These are phyloP conservation scores for Corymbia calophylla DNA, from an alignment of 441 rosid genomes.

Conservation along the genomic window DNA sequence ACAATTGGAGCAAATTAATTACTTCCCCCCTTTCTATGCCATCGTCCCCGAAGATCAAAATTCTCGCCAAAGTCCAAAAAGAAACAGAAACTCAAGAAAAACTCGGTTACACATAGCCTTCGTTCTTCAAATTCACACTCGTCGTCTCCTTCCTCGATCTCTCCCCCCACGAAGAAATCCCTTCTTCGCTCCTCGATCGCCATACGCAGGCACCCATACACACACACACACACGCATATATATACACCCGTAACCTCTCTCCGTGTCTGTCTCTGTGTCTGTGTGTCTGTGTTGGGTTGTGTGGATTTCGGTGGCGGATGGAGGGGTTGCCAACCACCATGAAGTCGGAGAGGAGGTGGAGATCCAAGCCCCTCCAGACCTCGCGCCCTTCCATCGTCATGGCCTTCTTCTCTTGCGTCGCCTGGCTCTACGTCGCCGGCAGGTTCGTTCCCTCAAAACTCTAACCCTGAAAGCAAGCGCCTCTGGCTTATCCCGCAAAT, in stretches of 20 bases:
- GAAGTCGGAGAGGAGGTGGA: slow-evolving; percentile 71
- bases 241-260: not conserved
- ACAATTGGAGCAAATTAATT: no score
- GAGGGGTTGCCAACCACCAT: slow-evolving; percentile 53
- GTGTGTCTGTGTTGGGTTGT: not conserved
- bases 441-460: slow-evolving; percentile 30
- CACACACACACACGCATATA: not conserved
- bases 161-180: not conserved
- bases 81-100: not conserved
- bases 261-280: not conserved
- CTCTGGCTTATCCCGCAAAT: not conserved
- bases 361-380: slow-evolving; percentile 66
- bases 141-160: not conserved
- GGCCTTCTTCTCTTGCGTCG: slow-evolving; percentile 93
- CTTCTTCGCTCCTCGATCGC: not conserved
- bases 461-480: not conserved
- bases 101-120: not conserved
- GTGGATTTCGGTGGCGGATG: slow-evolving; percentile 23
- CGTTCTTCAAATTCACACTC: not conserved
- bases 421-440: slow-evolving; percentile 99
- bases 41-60: not conserved
- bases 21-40: no score
- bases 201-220: not conserved
- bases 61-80: not conserved
- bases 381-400: slow-evolving; percentile 73